phyloP scores from a whole-genome alignment of 257 asterid genomes.

The Hygrophila difformis region DNA sequence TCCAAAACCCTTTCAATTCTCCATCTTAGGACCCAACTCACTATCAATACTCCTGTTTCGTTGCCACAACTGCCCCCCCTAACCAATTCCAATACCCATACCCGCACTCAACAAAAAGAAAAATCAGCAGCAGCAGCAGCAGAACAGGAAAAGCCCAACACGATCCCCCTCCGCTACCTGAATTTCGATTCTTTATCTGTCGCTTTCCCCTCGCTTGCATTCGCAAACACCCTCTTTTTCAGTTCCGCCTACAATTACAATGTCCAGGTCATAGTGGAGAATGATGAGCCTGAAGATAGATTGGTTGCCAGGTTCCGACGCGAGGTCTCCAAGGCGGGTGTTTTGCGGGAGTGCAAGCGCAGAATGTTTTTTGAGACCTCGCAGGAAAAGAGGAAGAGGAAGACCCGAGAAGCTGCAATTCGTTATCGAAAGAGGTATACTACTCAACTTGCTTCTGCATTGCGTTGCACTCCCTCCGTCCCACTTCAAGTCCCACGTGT shows the following conservation, averaged over 20 bases:
- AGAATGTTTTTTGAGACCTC: slow-evolving; percentile 37
- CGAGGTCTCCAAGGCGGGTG: slow-evolving; percentile 34
- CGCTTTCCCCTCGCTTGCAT: slow-evolving; percentile 34
- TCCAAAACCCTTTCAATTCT: slow-evolving; percentile 4
- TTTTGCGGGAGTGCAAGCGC: slow-evolving; percentile 41
- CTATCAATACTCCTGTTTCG: slow-evolving; percentile 10
- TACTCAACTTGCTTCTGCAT: not conserved
- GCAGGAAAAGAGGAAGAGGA: slow-evolving; percentile 43
- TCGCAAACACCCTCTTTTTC: slow-evolving; percentile 31
- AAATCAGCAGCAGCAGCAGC: not conserved
- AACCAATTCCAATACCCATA: not conserved
- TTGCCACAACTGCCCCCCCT: slow-evolving; percentile 3
- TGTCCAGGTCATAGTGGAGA: slow-evolving; percentile 30
- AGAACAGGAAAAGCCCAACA: too few species aligned
- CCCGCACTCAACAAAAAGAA: not conserved
- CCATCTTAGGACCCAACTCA: slow-evolving; percentile 16
- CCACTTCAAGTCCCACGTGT: too few species aligned
- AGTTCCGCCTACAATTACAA: slow-evolving; percentile 35
- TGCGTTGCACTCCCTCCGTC: not conserved
- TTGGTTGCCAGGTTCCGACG: slow-evolving; percentile 40
- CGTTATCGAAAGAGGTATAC: too few species aligned
- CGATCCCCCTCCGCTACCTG: too few species aligned
- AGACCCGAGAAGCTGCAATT: slow-evolving; percentile 45
- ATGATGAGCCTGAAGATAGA: slow-evolving; percentile 34
- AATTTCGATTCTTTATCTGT: slow-evolving; percentile 9